Evolutionary conservation across 495 filamentous ascomycete species (phyloP), one percentile per base, ranked within the genome.

Genomic region (Hypomontagnella monticulosa): DNA sequence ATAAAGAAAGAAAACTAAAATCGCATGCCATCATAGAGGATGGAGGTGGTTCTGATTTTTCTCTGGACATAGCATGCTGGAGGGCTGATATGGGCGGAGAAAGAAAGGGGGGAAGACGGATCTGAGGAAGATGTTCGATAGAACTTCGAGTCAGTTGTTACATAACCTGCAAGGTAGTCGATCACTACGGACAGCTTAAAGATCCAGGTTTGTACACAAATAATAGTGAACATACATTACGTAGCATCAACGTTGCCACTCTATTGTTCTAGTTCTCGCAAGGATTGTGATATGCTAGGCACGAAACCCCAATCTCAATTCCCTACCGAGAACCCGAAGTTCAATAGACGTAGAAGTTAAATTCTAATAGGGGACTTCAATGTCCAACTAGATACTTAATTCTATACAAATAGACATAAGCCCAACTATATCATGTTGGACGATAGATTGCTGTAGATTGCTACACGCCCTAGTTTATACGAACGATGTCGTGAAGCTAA

Each of bases 1-100:
- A 20, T n/a, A 54, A 30, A 60, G 9, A 10, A 12, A 19, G 23
- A 32, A 9, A 20, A 30, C 14, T 4, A 19, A 41, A 32, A 9
- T n/a, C 11, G 9, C 10, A 7, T 53, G 10, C 32, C 19, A 37
- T 48, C 44, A 37, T 40, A 19, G 54, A 67, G 71, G 61, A 64
- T 44, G 37, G 57, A 38, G 64, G 57, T 65, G 36, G 61, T 41
- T 71, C 56, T 71, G 61, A 69, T 74, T 75, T 74, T 75, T 78
- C 71, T 72, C 67, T 76, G 74, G 71, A 78, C 78, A 80, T 79
- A 79, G 72, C 70, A 71, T 60, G 67, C 49, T 14, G 18, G 70
- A 42, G 61, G 66, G 53, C 51, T 34, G 66, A 66, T 57, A 62
- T 57, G 33, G 51, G 60, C 48, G 63, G 47, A 38, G 60, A 43